phyloP scores from a whole-genome alignment of 108 stramenopile species.

The Cylindrotheca closterium region DNA sequence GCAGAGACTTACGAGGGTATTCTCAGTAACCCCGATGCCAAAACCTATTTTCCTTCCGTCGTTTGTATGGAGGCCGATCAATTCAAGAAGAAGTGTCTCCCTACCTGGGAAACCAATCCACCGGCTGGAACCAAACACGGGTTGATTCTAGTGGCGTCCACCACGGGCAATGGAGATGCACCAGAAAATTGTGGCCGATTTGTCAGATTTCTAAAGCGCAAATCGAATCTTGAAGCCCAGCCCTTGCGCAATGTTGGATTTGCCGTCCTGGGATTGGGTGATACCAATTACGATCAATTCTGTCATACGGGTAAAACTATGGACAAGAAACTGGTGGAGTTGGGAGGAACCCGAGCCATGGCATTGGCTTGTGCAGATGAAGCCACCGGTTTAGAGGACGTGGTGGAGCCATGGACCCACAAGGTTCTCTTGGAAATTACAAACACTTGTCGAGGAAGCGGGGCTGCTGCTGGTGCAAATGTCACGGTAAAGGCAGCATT shows the following conservation, averaged over 20 bases:
- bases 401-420: conserved; percentile 80
- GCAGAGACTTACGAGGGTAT: conserved; percentile 49
- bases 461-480: conserved; percentile 4
- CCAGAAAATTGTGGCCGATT: conserved; percentile 87
- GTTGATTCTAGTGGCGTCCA: conserved; percentile 71
- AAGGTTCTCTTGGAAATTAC: conserved; percentile 47
- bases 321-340: conserved; percentile 58
- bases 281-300: conserved; percentile 89
- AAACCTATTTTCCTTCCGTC: conserved; percentile 53
- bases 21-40: conserved; percentile 35
- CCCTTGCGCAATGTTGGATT: conserved; percentile 54
- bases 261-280: conserved; percentile 83
- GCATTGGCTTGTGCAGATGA: conserved; percentile 82
- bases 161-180: conserved; percentile 90
- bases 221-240: conserved; percentile 32
- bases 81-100: conserved; percentile 61
- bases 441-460: conserved; percentile 36
- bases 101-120: conserved; percentile 40
- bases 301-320: conserved; percentile 69
- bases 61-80: conserved; percentile 63
- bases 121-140: conserved; percentile 49
- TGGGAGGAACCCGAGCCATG: conserved; percentile 62
- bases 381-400: conserved; percentile 83
- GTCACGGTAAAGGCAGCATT: neutral
- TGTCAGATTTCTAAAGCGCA: conserved; percentile 65